phyloP scores from a whole-genome alignment of 495 filamentous ascomycete species.

The Oleoguttula mirabilis region DNA sequence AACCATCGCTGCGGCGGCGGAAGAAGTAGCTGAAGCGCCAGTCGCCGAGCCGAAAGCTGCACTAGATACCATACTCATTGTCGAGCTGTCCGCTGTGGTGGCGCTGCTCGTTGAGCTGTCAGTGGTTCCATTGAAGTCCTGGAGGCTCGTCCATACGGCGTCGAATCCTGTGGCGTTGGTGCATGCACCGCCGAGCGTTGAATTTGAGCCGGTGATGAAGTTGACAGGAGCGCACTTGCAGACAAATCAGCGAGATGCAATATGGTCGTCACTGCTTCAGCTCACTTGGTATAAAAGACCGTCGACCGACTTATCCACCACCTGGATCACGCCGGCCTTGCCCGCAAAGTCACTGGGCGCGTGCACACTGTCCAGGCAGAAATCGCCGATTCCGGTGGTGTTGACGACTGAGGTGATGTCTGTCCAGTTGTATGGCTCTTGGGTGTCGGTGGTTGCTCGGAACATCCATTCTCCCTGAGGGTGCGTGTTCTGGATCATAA shows the following conservation, averaged over 20 bases:
- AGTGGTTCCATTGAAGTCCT: too few relatives aligned
- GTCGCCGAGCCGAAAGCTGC: neutral
- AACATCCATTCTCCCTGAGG: constrained; percentile 3
- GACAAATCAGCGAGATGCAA: neutral
- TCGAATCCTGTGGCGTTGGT: constrained; percentile 11
- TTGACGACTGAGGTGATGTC: constrained; percentile 5
- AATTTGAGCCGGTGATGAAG: constrained; percentile 10
- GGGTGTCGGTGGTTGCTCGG: constrained; percentile 7
- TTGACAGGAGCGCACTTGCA: constrained; percentile 15
- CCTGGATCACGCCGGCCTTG: constrained; percentile 10
- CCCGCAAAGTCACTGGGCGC: constrained; percentile 8
- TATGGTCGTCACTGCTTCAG: neutral
- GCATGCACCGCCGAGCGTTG: constrained; percentile 8
- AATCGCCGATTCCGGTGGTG: constrained; percentile 5
- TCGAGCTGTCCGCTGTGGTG: neutral
- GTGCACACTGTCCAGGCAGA: constrained; percentile 6
- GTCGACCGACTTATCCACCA: constrained; percentile 8
- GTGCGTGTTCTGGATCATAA: neutral
- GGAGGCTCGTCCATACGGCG: neutral
- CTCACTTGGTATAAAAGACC: constrained; percentile 15
- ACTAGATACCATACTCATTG: neutral
- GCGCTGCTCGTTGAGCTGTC: too few relatives aligned
- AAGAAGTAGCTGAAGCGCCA: constrained; percentile 43
- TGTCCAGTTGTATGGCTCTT: constrained; percentile 10
- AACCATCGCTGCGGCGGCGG: constrained; percentile 31